Evolutionary conservation across 805 yeast species (phyloP), one percentile per base, ranked within the genome.

Genomic region (Candida tammaniensis): DNA sequence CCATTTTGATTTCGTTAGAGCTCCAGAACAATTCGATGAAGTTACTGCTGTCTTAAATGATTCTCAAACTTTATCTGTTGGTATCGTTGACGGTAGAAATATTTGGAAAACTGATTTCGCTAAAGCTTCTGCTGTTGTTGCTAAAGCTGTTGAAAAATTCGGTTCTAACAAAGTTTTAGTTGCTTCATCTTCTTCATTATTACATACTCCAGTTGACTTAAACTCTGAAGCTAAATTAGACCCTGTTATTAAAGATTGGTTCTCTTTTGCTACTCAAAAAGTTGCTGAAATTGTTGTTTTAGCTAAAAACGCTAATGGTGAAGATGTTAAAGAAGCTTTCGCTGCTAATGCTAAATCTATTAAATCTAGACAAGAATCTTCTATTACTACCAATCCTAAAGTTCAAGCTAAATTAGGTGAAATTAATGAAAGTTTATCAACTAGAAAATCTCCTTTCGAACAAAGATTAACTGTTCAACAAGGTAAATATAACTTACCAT

Each of bases 81-180:
- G 98, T 86, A 78, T 93, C 55, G 89, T 93, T 58, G 94, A 88
- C 59, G 98, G 98, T 73, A 88, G 98, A 80, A 93, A 93, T 82
- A 87, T 93, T 72, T 93, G 98, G 98, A 93, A 93, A 80, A 83
- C 95, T 68, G 84, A 93, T 76, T 86, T 83, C 60, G 65, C 93
- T 59, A 80, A 80, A 71, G 94, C 98, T 51, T 71, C 88, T 59
- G 85, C 70, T 46, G 61, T 83, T 47, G 95, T 87, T 55, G 73
- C 82, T 63, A 75, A 78, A 68, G 97, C 96, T 53, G 75, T 86
- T 58, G 80, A 69, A 51, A 82, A 82, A 72, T 71, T 93, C 52
- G 96, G 96, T 65, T 72, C 78, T 46, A 89, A 83, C 55, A 81
- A 86, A 67, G 93, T 87, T 49, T 66, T 86, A 53, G 95, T 86